phyloP scores from a whole-genome alignment of 2,329 filamentous ascomycete genomes.

The Cyclaneusma minus region DNA sequence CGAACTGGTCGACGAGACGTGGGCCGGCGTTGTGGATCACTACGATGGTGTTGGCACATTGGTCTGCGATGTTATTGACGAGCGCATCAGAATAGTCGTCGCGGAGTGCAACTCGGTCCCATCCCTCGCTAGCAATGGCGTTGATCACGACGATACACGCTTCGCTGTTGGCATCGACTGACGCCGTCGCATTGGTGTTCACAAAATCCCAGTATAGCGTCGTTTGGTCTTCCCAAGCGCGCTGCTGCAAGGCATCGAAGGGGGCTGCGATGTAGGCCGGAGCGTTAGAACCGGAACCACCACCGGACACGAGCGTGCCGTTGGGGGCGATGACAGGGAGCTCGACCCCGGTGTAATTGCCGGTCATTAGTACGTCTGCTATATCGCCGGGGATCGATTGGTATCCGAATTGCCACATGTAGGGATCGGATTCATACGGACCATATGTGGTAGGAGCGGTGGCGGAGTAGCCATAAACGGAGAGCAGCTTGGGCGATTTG shows the following conservation, averaged over 20 bases:
- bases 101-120: slow-evolving; percentile 40
- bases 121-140: slow-evolving; percentile 58
- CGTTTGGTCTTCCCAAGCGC: slow-evolving; percentile 37
- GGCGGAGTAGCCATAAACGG: slow-evolving; percentile 47
- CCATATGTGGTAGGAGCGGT: not conserved
- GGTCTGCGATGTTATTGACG: slow-evolving; percentile 36
- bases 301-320: slow-evolving; percentile 29
- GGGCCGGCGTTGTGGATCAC: slow-evolving; percentile 47
- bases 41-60: slow-evolving; percentile 46
- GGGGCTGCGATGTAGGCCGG: slow-evolving; percentile 34
- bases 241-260: slow-evolving; percentile 35
- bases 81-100: slow-evolving; percentile 49
- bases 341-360: too few species aligned
- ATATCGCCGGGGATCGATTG: too few species aligned
- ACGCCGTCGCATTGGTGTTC: slow-evolving; percentile 23
- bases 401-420: too few species aligned
- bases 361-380: too few species aligned
- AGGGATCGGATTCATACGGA: not conserved
- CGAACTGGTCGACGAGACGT: slow-evolving; percentile 40
- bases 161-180: slow-evolving; percentile 34
- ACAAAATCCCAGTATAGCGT: slow-evolving; percentile 43
- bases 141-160: slow-evolving; percentile 56
- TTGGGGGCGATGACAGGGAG: slow-evolving; percentile 25
- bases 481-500: slow-evolving; percentile 29
- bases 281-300: slow-evolving; percentile 31